Base-by-base conservation (phyloP, 2,329 filamentous ascomycete species). In the Aureobasidium sp. region DNA sequence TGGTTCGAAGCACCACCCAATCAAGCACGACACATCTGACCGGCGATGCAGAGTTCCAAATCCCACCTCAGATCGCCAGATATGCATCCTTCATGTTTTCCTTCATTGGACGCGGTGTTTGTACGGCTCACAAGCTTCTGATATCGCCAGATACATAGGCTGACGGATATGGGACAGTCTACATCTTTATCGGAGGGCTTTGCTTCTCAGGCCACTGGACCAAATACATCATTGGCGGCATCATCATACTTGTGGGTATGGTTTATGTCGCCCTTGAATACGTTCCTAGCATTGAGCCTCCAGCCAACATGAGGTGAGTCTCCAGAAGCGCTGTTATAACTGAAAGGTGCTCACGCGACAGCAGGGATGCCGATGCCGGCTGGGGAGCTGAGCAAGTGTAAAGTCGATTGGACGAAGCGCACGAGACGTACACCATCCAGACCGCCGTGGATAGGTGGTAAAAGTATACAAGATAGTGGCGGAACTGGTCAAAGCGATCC, bases 11-110 rank as follows among this genome's bases (percentile, higher is more conserved):
- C 23, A 23, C 27, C 32, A 23, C 15, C 23, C 23, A 17, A 29
- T 23, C 17, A 37, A 29, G 12, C 39, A 17, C 10, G 27, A 36
- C 46, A 34, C 23, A 62, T 39, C 68, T 74, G 62, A 74, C 67
- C 39, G 20, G n/a, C 23, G 9, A 7, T 42, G 39, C 68, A 77
- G 94, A 99, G 78, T 96, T 97, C 80, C 89, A 96, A 77, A 93
- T 97, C 69, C 93, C 94, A 56, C 90, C 92, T 64, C 92, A 96
- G 75, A 83, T 96, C 61, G 88, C 91, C 63, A 88, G 91, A 78
- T 96, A 97, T 80, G 93, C 91, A 61, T 96, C 91, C 12, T 99
- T 99, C 82, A 87, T 97, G 77, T 97, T 97, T 82, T 96, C 90
- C 63, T 97, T 99, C 82, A 79, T 97, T 69, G 94, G 94, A 65